Percentiles rank a stretch among this genome's conserved stretches.
phyloP scores from a whole-genome alignment of 2,329 filamentous ascomycete species.

The Beauveria brongniartii region DNA sequence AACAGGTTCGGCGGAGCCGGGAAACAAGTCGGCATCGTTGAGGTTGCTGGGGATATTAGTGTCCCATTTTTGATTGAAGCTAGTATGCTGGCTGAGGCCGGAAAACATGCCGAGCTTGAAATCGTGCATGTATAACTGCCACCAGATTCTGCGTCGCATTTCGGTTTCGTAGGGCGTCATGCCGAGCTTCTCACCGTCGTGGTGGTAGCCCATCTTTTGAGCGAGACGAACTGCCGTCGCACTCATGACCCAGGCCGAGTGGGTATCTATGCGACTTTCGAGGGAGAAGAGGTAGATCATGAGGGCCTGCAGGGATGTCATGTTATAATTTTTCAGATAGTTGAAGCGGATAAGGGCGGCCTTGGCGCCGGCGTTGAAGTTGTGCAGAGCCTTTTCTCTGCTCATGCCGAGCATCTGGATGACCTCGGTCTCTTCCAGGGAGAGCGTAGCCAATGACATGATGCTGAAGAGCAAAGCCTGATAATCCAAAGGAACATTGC shows the following conservation, averaged over 20 bases:
- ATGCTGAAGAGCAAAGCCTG: constrained; percentile 59
- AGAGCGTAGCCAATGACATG: constrained; percentile 52
- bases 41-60: constrained; percentile 49
- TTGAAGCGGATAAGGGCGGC: constrained; percentile 41
- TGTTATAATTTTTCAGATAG: constrained; percentile 51
- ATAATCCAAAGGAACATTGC: constrained; percentile 45
- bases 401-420: constrained; percentile 41
- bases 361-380: constrained; percentile 44
- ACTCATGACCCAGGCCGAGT: constrained; percentile 52
- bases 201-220: constrained; percentile 59
- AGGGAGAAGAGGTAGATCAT: constrained; percentile 51
- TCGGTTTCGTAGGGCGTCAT: constrained; percentile 57
- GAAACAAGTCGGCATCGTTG: constrained; percentile 51
- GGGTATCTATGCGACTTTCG: constrained; percentile 49
- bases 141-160: constrained; percentile 61
- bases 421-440: constrained; percentile 49
- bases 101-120: constrained; percentile 49
- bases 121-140: constrained; percentile 53
- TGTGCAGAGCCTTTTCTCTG: constrained; percentile 41
- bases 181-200: constrained; percentile 48
- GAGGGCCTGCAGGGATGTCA: constrained; percentile 51
- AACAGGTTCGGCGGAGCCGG: constrained; percentile 42
- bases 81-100: constrained; percentile 41
- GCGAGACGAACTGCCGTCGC: constrained; percentile 56
- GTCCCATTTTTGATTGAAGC: constrained; percentile 44